phyloP scores from a whole-genome alignment of 306 rosid species.

The Cicer judaicum region DNA sequence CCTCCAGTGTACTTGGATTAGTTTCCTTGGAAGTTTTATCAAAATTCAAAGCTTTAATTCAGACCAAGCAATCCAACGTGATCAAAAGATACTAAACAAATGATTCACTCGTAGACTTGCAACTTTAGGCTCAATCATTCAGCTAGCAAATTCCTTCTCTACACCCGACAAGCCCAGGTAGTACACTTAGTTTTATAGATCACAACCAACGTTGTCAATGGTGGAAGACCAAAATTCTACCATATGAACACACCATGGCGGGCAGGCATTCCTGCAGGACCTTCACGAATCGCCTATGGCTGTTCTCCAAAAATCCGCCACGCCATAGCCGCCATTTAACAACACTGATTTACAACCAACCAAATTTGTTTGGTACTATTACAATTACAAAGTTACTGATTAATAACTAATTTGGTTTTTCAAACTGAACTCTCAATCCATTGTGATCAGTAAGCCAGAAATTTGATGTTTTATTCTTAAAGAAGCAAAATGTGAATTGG shows the following conservation, averaged over 20 bases:
- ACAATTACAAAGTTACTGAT: constrained; percentile 11
- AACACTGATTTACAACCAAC: neutral
- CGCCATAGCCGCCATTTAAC: too few species aligned
- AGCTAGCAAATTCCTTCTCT: neutral
- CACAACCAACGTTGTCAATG: too few species aligned
- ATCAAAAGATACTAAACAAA: neutral
- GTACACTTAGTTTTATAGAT: neutral
- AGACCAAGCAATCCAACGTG: constrained; percentile 1
- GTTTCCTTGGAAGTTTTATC: neutral
- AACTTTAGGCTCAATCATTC: neutral
- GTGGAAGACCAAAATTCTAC: too few species aligned
- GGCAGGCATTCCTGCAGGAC: too few species aligned
- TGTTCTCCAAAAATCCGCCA: too few species aligned
- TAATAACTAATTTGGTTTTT: constrained; percentile 1
- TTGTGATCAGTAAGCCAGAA: constrained; percentile 11
- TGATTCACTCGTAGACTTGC: neutral
- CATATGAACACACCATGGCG: too few species aligned
- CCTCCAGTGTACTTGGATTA: neutral
- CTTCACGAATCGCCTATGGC: too few species aligned
- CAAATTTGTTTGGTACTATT: constrained; percentile 9
- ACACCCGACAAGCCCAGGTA: constrained; percentile 8
- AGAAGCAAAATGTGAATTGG: constrained; percentile 36
- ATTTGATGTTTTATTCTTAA: neutral
- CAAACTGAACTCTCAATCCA: constrained; percentile 17
- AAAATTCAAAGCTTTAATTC: neutral